Conservation (phyloP, 2,329 filamentous ascomycete genomes). For the Aspergillus clavatus region DNA sequence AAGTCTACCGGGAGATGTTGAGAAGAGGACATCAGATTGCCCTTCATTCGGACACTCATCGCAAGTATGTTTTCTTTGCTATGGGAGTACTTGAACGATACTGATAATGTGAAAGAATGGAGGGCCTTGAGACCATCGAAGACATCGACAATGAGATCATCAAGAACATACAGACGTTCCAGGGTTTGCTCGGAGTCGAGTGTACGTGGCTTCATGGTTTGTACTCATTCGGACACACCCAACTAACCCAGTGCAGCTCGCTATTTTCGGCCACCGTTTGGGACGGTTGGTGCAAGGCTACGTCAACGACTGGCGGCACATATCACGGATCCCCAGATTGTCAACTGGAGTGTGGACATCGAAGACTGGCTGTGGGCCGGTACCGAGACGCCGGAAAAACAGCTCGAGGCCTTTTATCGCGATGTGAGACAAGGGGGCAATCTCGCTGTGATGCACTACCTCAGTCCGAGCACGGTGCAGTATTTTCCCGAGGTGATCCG, state of each 20-base stretch:
- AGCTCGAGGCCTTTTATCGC: slow-evolving; percentile 60
- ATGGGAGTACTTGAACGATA: no score
- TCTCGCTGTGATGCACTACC: slow-evolving; percentile 65
- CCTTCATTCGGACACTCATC: slow-evolving; percentile 64
- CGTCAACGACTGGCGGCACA: slow-evolving; percentile 55
- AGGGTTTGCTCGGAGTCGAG: slow-evolving; percentile 27
- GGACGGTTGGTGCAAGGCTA: slow-evolving; percentile 63
- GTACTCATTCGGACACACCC: no score
- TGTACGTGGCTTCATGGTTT: slow-evolving; percentile 22
- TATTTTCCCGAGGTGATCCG: slow-evolving; percentile 62
- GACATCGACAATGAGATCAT: slow-evolving; percentile 38
- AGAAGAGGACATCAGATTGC: slow-evolving; percentile 62
- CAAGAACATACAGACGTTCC: slow-evolving; percentile 29
- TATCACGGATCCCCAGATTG: slow-evolving; percentile 52
- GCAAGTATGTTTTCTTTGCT: slow-evolving; percentile 40
- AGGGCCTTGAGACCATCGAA: slow-evolving; percentile 26
- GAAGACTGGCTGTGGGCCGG: slow-evolving; percentile 67
- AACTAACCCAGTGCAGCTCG: slow-evolving; percentile 23
- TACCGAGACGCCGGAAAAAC: slow-evolving; percentile 59
- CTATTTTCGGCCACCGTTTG: slow-evolving; percentile 68
- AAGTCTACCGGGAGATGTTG: slow-evolving; percentile 61
- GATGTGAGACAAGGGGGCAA: slow-evolving; percentile 60
- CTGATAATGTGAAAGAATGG: slow-evolving; percentile 28
- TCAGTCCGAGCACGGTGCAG: slow-evolving; percentile 59
- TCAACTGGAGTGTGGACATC: slow-evolving; percentile 66